phyloP scores from a whole-genome alignment of 1,139 yeast genomes.

The Tardiomyces blankii region DNA sequence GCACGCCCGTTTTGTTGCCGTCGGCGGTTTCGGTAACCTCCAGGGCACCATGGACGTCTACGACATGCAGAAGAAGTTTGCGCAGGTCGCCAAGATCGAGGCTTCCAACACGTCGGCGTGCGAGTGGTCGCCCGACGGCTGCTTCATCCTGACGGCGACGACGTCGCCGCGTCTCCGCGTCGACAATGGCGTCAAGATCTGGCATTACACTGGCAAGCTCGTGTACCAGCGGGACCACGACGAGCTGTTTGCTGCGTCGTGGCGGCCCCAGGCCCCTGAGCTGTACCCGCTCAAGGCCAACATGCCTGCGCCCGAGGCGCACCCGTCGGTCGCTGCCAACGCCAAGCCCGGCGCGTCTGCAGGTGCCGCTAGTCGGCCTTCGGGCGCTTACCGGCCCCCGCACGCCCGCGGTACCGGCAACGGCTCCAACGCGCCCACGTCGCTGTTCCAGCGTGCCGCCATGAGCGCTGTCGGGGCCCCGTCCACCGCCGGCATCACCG shows the following conservation, averaged over 20 bases:
- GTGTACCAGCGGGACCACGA: slow-evolving; percentile 67
- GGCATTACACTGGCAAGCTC: slow-evolving; percentile 86
- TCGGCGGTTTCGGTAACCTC: slow-evolving; percentile 96
- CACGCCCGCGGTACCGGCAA: slow-evolving; percentile 49
- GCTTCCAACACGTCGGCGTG: slow-evolving; percentile 93
- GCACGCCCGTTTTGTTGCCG: slow-evolving; percentile 80
- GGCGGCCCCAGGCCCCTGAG: slow-evolving; percentile 68
- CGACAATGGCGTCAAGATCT: slow-evolving; percentile 86
- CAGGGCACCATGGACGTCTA: slow-evolving; percentile 95
- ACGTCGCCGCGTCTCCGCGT: slow-evolving; percentile 95
- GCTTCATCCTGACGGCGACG: slow-evolving; percentile 87
- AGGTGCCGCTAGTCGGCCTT: slow-evolving; percentile 28
- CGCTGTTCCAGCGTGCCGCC: slow-evolving; percentile 21
- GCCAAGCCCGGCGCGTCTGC: slow-evolving; percentile 9
- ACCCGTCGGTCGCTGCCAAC: slow-evolving; percentile 35
- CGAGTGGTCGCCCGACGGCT: slow-evolving; percentile 98
- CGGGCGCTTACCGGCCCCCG: slow-evolving; percentile 84
- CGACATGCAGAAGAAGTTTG: slow-evolving; percentile 82
- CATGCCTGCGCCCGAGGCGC: slow-evolving; percentile 55
- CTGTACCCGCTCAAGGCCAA: slow-evolving; percentile 45
- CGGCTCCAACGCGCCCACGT: slow-evolving; percentile 15
- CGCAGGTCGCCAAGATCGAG: slow-evolving; percentile 69
- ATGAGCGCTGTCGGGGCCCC: slow-evolving; percentile 11
- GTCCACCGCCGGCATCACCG: slow-evolving; percentile 21
- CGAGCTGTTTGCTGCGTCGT: slow-evolving; percentile 70